Percentiles rank a stretch among this genome's conserved stretches.
Evolutionary conservation across 2,329 filamentous ascomycete genomes (phyloP).

Genomic region (Clarireedia paspali): DNA sequence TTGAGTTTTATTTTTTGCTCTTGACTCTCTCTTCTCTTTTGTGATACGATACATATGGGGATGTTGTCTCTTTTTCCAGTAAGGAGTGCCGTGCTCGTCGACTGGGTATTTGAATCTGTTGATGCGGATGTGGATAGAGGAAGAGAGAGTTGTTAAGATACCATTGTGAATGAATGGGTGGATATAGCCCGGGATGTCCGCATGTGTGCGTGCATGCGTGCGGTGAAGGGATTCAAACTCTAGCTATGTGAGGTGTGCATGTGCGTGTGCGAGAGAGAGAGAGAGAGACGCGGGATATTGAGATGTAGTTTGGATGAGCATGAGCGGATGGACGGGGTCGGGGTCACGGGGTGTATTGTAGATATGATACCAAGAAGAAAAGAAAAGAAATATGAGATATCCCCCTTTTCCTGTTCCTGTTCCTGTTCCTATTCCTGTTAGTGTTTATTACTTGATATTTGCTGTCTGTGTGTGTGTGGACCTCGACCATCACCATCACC

Average conservation of each 20-base stretch:
- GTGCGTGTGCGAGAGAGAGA: background rate
- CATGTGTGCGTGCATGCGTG: background rate
- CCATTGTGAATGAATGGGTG: background rate
- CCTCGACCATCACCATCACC: no score
- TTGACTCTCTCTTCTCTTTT: no score
- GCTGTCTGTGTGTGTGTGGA: no score
- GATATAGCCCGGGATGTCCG: background rate
- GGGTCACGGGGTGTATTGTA: background rate
- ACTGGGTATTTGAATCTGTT: background rate
- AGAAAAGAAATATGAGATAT: constrained; percentile 1
- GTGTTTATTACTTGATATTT: no score
- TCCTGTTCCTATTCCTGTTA: background rate
- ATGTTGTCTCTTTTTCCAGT: background rate
- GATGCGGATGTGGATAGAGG: background rate
- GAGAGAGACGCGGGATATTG: background rate
- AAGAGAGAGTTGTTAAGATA: background rate
- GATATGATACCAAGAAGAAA: constrained; percentile 10
- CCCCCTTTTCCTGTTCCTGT: background rate
- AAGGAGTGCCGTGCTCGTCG: background rate
- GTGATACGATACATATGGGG: no score
- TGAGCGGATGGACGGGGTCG: background rate
- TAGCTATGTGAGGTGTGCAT: background rate
- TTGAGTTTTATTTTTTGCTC: no score
- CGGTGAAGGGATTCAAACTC: background rate
- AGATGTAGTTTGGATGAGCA: background rate